Evolutionary conservation across 768 basidiomycete species (phyloP), one percentile per base, ranked within the genome.

Genomic region (Suillus subluteus): DNA sequence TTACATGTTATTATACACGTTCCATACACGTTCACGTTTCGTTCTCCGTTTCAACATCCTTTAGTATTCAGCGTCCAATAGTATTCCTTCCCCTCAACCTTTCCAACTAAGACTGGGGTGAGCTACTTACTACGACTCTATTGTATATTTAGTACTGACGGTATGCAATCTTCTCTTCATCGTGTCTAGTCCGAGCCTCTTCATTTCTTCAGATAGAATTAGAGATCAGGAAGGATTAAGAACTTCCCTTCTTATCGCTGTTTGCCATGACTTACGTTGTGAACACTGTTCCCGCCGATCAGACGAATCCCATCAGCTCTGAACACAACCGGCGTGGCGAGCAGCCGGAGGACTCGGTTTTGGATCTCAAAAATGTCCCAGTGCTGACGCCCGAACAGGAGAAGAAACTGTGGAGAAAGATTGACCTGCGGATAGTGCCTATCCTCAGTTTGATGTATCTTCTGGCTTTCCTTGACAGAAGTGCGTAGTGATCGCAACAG

Each of bases 381-480:
- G 8, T 59, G 58, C 26, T 59, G 16, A 84, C 84, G 1, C 73
- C 73, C 9, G 84, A 81, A 62, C 73, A 88, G 72, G 86, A 88
- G 77, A 81, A 74, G 65, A 81, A 72, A 62, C 72, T 89, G 62
- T 86, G 86, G 78, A 74, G 84, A 62, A 89, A 87, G 75, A 79
- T 89, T 35, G 88, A 90, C 70, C 43, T 81, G 6, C 78, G 84
- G 63, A 76, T 88, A 30, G 82, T 87, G 81, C 86, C 87, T 1
- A 87, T 87, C 30, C 75, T 89, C 38, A 76, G 82, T 1, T 68
- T 88, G 55, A 84, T 89, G 79, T 89, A 88, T 72, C 74, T 90
- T 58, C 71, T 88, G 46, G 86, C 85, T 5, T 89, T 88, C 74
- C 74, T 90, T 71, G 89, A 89, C 71, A 77, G 88, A 79, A 85